Evolutionary conservation across 2,329 filamentous ascomycete species (phyloP), one percentile per base, ranked within the genome.

Genomic region (Monilinia polystroma): DNA sequence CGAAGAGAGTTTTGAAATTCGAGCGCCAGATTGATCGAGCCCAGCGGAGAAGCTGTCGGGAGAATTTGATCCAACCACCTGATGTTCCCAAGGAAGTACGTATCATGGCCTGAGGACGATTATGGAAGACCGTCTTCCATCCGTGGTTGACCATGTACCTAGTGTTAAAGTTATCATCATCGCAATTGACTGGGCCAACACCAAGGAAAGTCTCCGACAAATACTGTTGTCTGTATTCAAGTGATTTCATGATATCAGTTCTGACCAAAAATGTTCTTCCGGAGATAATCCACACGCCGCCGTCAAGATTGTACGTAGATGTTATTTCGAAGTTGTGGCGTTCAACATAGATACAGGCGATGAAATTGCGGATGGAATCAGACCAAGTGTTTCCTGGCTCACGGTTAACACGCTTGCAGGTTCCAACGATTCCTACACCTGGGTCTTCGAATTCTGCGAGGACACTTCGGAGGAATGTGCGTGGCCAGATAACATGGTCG

Each of bases 141-240:
- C 79, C 80, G 7, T 80, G 74, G 12, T 77, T 77, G 53, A 85
- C 80, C 7, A 82, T 78, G 68, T 80, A 85, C 14, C 86, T 79
- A 0, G 86, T 88, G 47, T 85, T 77, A 71, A 82, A 88, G 74
- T 88, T 88, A 77, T 89, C 86, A 67, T 88, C 86, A 68, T 88
- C 86, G 0, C 80, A 78, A 26, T 82, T 81, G 2, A 87, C 74
- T 0, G 82, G 82, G 0, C 80, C 79, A 0, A 81, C 76, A 0
- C 74, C 56, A 66, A 81, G 79, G 77, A 83, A 86, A 66, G 82
- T 79, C 71, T 89, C 86, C 59, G 82, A 78, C 1, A 76, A 73
- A 73, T 83, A 88, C 0, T 70, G 73, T 0, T 72, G 26, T 5
- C 80, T 74, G 70, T 87, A 85, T 0, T 77, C 73, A 0, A 71